Base-by-base conservation (phyloP, 2,329 filamentous ascomycete species). In the Sporothrix sp. region DNA sequence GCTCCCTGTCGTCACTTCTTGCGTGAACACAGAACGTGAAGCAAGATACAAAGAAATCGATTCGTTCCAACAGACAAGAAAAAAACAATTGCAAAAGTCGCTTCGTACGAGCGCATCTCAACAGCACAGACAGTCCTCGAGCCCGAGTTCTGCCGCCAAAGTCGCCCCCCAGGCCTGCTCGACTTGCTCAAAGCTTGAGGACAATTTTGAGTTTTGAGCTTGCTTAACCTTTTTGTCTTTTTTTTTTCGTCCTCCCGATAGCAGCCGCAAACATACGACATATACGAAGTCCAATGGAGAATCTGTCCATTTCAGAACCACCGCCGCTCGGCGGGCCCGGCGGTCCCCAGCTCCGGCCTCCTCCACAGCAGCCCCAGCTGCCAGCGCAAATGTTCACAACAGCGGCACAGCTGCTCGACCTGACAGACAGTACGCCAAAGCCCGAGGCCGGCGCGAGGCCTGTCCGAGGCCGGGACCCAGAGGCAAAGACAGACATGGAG, bases 341-440 rank as follows among this genome's bases (percentile, higher is more conserved):
- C 57, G 51, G 57, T 52, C 32, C 52, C 47, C 62, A 58, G 33
- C 30, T 49, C 43, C 53, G 61, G 48, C 58, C 61, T 8, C 71
- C 68, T 27, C 76, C 79, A 45, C 66, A 71, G 50, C 71, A 73
- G 43, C 68, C 74, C 56, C 85, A 87, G 68, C 72, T 91, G 35
- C 87, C 87, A 13, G 90, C 90, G 53, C 91, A 98, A 73, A 96
- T 97, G 85, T 98, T 98, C 71, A 95, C 93, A 16, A 98, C 93
- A 28, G 93, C 93, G 28, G 90, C 93, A 50, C 93, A 97, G 72
- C 74, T 98, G 53, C 74, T 98, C 53, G 93, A 98, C 66, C 76
- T 98, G 62, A 97, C 93, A 61, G 93, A 98, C 72, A 98, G 91
- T 97, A 81, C 73, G 86, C 61, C n/a, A 7, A 13, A 20, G 7